phyloP scores from a whole-genome alignment of 1,284 basidiomycete species.

The Fistulinella cinereoalba region DNA sequence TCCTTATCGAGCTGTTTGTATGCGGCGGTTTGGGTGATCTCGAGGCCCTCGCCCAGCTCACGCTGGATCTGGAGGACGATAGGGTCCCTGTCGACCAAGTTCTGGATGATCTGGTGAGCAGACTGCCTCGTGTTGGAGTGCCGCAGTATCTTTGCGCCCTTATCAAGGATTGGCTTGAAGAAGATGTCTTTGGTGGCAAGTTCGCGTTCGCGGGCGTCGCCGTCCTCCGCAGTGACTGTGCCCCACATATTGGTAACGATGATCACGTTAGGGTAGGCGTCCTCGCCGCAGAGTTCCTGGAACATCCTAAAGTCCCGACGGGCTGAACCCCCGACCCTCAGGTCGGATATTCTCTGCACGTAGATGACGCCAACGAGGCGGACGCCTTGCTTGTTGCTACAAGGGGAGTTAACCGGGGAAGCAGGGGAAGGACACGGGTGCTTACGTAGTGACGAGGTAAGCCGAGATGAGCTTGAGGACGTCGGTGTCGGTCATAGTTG shows the following conservation, averaged over 20 bases:
- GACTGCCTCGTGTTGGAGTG: constrained; percentile 36
- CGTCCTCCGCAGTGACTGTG: constrained; percentile 34
- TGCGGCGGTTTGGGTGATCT: constrained; percentile 38
- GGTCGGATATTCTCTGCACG: constrained; percentile 52
- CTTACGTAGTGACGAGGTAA: constrained; percentile 35
- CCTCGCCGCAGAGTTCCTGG: constrained; percentile 49
- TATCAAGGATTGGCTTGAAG: constrained; percentile 39
- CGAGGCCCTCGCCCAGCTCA: constrained; percentile 38
- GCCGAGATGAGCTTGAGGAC: constrained; percentile 37
- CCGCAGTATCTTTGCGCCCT: constrained; percentile 37
- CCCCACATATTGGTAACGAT: constrained; percentile 54
- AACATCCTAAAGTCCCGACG: constrained; percentile 52
- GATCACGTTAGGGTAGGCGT: constrained; percentile 45
- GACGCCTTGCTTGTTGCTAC: constrained; percentile 41
- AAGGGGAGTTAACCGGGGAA: background rate
- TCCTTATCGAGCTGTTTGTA: constrained; percentile 34
- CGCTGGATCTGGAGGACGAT: constrained; percentile 40
- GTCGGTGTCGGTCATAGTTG: constrained; percentile 35
- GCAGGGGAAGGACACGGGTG: background rate
- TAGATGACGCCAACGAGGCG: constrained; percentile 47
- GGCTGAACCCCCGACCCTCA: constrained; percentile 48
- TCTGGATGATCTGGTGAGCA: constrained; percentile 36
- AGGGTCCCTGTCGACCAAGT: constrained; percentile 33
- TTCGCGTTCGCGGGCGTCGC: constrained; percentile 35
- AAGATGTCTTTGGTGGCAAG: constrained; percentile 40